Percentiles rank a stretch among this genome's conserved stretches.
phyloP scores from a whole-genome alignment of 768 basidiomycete species.

The Trichaptum fuscoviolaceum region DNA sequence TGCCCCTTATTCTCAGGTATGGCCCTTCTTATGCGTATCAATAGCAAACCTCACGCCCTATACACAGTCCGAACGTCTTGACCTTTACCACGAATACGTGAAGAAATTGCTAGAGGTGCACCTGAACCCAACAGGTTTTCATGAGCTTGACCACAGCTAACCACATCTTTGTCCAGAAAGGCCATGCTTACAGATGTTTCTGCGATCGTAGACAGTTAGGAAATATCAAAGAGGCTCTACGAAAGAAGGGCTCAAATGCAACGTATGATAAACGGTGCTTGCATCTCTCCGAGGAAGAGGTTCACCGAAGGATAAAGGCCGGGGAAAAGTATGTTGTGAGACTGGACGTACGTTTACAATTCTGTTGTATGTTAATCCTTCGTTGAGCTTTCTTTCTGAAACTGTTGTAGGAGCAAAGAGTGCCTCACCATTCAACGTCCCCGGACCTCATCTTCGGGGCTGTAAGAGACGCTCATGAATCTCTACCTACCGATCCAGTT shows the following conservation, averaged over 20 bases:
- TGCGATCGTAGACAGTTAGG: constrained; percentile 72
- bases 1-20: constrained; percentile 84
- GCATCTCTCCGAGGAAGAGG: constrained; percentile 83
- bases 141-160: no score
- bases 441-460: constrained; percentile 73
- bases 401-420: constrained; percentile 46
- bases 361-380: background rate
- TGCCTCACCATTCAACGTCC: constrained; percentile 45
- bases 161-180: constrained; percentile 43
- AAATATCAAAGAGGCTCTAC: constrained; percentile 62
- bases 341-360: constrained; percentile 56
- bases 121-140: background rate
- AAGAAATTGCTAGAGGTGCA: constrained; percentile 71
- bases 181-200: constrained; percentile 93
- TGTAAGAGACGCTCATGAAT: constrained; percentile 69
- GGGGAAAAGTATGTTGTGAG: constrained; percentile 82
- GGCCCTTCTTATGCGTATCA: constrained; percentile 6
- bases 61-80: constrained; percentile 78
- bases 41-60: constrained; percentile 14
- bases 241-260: constrained; percentile 64
- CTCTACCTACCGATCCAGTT: constrained; percentile 83
- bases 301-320: constrained; percentile 60
- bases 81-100: constrained; percentile 75
- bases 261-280: constrained; percentile 89
- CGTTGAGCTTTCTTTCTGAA: constrained; percentile 3